Evolutionary conservation across 1,139 yeast species (phyloP), one percentile per base, ranked within the genome.

Genomic region (Candida anutae): DNA sequence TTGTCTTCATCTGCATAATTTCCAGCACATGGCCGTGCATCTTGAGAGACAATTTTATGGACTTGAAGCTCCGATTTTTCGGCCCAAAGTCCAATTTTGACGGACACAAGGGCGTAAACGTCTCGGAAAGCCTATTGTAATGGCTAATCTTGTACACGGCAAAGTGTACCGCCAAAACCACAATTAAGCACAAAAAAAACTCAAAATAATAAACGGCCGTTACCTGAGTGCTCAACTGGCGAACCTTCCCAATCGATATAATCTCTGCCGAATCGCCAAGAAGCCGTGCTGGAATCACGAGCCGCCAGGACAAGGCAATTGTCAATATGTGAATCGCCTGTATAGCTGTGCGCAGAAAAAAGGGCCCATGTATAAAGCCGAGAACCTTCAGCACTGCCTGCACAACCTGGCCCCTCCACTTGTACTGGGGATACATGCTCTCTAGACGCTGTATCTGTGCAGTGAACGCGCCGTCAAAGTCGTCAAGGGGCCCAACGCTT

Each of bases 1-100:
- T 74, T 1, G 84, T 69, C 11, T 62, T 57, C 10, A 82, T 57
- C 35, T 67, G 67, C 21, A 80, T 62, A 5, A 82, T 66, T 48
- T 84, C 94, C 28, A 81, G 55, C 16, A 60, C 51, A 45, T 79
- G 87, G 2, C 74, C 76, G 13, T 64, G 62, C 1, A 22, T 14
- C 2, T 13, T 22, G 2, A 29, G 21, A 11, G 35, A 34, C 26
- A 83, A 56, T 36, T 79, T 84, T 33, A 76, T 75, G 19, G 46
- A 38, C 26, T 59, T 58, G 38, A 63, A 60, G 10, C 24, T 32
- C 28, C 46, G 53, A 11, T 40, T 36, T 5, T 39, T 48, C 13
- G 45, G 34, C 9, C 38, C 52, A 22, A 47, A 37, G 23, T 46
- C 55, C n/a, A n/a, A n/a, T n/a, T n/a, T n/a, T n/a, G n/a, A n/a